Percentiles rank a stretch among this genome's conserved stretches.
Conservation (phyloP, 805 yeast species). For the Metschnikowia picachoensis region DNA sequence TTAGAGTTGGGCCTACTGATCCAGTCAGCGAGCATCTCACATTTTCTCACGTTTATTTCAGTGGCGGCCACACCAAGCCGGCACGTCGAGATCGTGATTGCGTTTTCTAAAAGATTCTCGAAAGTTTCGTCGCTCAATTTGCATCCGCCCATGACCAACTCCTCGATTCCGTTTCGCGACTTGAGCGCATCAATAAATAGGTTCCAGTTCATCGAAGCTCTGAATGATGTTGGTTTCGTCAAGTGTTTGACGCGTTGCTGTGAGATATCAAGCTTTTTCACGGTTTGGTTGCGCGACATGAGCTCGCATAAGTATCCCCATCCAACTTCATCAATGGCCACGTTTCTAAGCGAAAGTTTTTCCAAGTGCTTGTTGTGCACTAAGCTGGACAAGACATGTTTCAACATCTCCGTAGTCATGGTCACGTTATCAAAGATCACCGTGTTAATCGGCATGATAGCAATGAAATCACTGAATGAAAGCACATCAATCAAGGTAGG, state of each 20-base stretch:
- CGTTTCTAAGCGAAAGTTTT: slow-evolving; percentile 52
- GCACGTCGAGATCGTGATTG: slow-evolving; percentile 41
- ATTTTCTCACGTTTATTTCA: slow-evolving; percentile 42
- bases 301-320: slow-evolving; percentile 52
- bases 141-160: slow-evolving; percentile 56
- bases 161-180: slow-evolving; percentile 51
- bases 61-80: slow-evolving; percentile 53
- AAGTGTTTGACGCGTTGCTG: slow-evolving; percentile 52
- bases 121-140: slow-evolving; percentile 43
- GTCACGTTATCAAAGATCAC: slow-evolving; percentile 56
- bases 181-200: slow-evolving; percentile 42
- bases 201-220: slow-evolving; percentile 54
- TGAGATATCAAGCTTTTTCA: slow-evolving; percentile 52
- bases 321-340: slow-evolving; percentile 49
- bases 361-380: slow-evolving; percentile 42
- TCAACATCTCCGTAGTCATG: slow-evolving; percentile 51
- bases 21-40: slow-evolving; percentile 46
- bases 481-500: slow-evolving; percentile 56
- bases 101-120: slow-evolving; percentile 36
- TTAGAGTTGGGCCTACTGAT: slow-evolving; percentile 39
- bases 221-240: slow-evolving; percentile 30
- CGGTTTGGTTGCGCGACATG: slow-evolving; percentile 36
- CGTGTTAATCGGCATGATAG: slow-evolving; percentile 53
- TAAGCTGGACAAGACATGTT: slow-evolving; percentile 45
- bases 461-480: slow-evolving; percentile 54